Evolutionary conservation across 2,329 filamentous ascomycete genomes (phyloP), one percentile per base, ranked within the genome.

Genomic region (Cercospora zeae-maydis): DNA sequence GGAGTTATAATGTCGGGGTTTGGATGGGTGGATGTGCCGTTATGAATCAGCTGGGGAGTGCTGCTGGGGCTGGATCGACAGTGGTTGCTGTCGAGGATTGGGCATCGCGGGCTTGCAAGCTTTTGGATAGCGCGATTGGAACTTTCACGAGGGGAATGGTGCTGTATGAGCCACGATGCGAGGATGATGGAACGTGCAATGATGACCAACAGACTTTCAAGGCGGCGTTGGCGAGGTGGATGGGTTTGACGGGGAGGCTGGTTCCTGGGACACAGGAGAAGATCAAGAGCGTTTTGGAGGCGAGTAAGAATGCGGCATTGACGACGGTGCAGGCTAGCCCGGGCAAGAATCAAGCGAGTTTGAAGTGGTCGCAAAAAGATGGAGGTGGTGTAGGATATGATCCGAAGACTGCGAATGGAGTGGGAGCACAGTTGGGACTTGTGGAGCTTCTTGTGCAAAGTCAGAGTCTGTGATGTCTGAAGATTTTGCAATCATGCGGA

Each of bases 241-340:
- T 83, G 76, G 84, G 83, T 13, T 78, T 58, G 55, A 63, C 63
- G 0, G 49, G 54, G 16, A 42, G 11, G 0, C 19, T 62, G 19
- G 34, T 63, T 4, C 63, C 63, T 14, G 45, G 31, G 3, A 62
- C 61, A 1, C 31, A 31, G 10, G 63, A 52, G 2, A 54, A 53
- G 24, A 62, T 63, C 45, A 55, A 58, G n/a, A 47, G 53, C 14
- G 54, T 67, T 2, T 34, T 71, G 31, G 53, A 62, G 24, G 75
- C 78, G 0, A 84, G 83, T 10, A 85, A 84, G 0, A 68, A 74
- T 27, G 82, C 80, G 3, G 85, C 84, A 7, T 21, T 63, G 39
- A 51, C 47, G 9, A 54, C 54, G 13, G 54, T 58, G 30, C 49
- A 63, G 31, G 61, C 56, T 36, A 34, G 49, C 11, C 42, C 55